These are phyloP conservation scores for Salix exigua DNA, from an alignment of 345 rosid genomes.

Conservation along the genomic window DNA sequence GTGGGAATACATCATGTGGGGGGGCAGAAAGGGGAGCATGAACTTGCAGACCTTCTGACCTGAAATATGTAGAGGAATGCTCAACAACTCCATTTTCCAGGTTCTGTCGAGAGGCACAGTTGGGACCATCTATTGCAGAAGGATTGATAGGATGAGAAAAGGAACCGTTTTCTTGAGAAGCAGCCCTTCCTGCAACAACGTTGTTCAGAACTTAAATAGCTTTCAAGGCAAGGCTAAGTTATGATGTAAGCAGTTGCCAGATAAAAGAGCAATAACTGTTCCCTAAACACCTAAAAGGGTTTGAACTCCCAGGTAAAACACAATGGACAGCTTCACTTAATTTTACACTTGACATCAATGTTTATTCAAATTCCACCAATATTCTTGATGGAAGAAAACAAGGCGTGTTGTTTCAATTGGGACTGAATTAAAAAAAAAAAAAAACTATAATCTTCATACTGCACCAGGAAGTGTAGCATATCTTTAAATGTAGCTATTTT, in stretches of 20 bases:
- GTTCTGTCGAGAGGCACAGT: constrained; percentile 10
- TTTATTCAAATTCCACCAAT: not conserved
- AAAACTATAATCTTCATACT: not conserved
- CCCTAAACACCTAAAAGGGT: not conserved
- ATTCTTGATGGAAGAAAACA: not conserved
- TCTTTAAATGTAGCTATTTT: not conserved
- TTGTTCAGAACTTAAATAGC: not conserved
- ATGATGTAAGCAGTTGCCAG: not conserved
- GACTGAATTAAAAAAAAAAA: not conserved
- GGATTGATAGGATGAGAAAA: constrained; percentile 16
- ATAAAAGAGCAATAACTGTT: not conserved
- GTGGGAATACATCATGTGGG: constrained; percentile 14
- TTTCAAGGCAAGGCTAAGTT: not conserved
- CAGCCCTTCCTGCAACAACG: constrained; percentile 24
- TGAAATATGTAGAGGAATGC: constrained; percentile 16
- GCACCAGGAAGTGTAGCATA: not conserved
- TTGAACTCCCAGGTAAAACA: not conserved
- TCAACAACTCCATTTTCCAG: constrained; percentile 9
- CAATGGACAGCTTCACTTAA: not conserved
- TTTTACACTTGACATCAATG: not conserved
- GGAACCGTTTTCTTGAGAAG: constrained; percentile 19
- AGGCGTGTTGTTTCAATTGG: not conserved
- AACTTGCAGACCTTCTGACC: constrained; percentile 10
- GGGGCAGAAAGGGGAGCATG: constrained; percentile 10
- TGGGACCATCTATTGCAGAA: constrained; percentile 10